phyloP scores from a whole-genome alignment of 495 filamentous ascomycete species.

The Cryomyces minteri region DNA sequence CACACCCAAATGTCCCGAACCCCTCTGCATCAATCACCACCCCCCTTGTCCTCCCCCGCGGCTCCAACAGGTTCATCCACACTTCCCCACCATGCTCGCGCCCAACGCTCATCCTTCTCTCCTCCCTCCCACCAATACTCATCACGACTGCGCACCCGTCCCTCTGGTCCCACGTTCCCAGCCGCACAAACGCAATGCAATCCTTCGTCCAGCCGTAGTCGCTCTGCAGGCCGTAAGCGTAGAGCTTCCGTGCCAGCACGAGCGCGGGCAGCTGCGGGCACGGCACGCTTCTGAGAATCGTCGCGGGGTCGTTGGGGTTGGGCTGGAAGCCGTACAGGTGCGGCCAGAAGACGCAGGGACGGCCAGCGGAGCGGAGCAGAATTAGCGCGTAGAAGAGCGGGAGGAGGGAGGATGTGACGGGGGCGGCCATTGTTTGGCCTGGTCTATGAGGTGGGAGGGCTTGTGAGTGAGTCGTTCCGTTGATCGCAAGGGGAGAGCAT shows the following conservation, averaged over 20 bases:
- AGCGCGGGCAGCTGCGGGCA: conserved; percentile 33
- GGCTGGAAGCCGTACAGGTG: conserved; percentile 50
- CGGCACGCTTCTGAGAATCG: too few species aligned
- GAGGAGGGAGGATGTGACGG: conserved; percentile 17
- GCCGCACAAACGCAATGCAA: conserved; percentile 53
- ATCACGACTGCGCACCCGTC: conserved; percentile 17
- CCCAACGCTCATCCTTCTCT: neutral
- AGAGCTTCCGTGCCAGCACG: conserved; percentile 44
- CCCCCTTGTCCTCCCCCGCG: conserved; percentile 1
- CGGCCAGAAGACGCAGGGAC: conserved; percentile 57
- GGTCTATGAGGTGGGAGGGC: neutral
- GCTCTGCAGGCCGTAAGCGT: conserved; percentile 45
- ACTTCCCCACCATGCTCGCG: neutral
- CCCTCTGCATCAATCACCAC: conserved; percentile 19
- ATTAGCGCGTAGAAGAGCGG: conserved; percentile 28
- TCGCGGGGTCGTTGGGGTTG: conserved; percentile 21
- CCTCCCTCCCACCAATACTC: conserved; percentile 8
- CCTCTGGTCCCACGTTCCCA: conserved; percentile 6
- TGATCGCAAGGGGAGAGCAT: too few species aligned
- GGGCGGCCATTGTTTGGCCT: conserved; percentile 20
- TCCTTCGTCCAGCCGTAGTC: conserved; percentile 49
- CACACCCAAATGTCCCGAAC: conserved; percentile 14
- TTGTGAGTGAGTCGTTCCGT: too few species aligned
- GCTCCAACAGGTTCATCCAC: neutral
- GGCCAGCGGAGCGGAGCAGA: conserved; percentile 42